Evolutionary conservation across 441 rosid species (phyloP), one percentile per base, ranked within the genome.

Genomic region (Populus hybrid): DNA sequence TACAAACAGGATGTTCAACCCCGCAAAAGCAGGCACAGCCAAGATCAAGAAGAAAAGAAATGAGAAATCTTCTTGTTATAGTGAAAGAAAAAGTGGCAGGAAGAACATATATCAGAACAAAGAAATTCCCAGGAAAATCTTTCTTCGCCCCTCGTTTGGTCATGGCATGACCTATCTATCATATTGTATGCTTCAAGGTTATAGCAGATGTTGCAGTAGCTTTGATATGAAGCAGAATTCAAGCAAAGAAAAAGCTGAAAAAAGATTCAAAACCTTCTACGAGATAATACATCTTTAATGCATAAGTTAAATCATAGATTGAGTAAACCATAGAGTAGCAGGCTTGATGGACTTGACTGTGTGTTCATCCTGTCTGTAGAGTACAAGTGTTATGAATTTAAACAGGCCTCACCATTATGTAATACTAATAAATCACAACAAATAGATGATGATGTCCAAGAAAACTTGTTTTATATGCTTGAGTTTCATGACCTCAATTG

Each of bases 291-390:
- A 42, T 42, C 50, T 45, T 45, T 45, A 40, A 40, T 10, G 45
- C 12, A 40, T 3, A 45, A 45, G 56, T 23, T 0, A 63, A 20
- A 63, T 63, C 14, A 24, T 21, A 64, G 67, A 64, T 64, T 64
- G 28, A 64, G 28, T 23, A 65, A n/a, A 66, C 7, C 20, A 36
- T 26, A 40, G 31, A 68, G 53, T 40, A 73, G 36, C 53, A 68
- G 77, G 75, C 20, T 28, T n/a, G 28, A 40, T 26, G 28, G 71
- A 67, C 69, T 76, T 66, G 69, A n/a, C 63, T 69, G 20, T 50
- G 8, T 10, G 5, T 61, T 16, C 8, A 71, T 21, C 72, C 69
- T 71, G 23, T 67, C 59, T 64, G 68, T 10, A 64, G 63, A 71
- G 42, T 24, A 73, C 59, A 59, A 64, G 40, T 63, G 59, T 63